phyloP scores from a whole-genome alignment of 228 moss, liverwort and hornwort species.

The Sphagnum fallax region DNA sequence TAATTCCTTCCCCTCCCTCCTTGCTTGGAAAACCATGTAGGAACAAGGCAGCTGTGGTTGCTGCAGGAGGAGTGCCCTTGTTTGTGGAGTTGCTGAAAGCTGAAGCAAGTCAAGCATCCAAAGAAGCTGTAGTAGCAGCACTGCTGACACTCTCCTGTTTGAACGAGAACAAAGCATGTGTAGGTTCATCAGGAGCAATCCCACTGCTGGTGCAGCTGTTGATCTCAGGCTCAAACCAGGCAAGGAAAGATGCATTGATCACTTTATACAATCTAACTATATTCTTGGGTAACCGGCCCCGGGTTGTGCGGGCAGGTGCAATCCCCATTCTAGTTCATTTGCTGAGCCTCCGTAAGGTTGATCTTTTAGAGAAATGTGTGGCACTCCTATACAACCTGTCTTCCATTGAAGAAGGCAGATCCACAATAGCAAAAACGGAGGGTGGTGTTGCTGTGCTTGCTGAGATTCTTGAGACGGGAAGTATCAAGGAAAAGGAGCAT shows the following conservation, averaged over 20 bases:
- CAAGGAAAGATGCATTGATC: slow-evolving; percentile 74
- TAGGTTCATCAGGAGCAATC: slow-evolving; percentile 77
- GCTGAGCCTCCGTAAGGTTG: slow-evolving; percentile 71
- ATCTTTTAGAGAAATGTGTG: slow-evolving; percentile 69
- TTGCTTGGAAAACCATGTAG: slow-evolving; percentile 8
- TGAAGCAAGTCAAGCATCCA: slow-evolving; percentile 56
- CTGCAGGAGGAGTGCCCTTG: slow-evolving; percentile 64
- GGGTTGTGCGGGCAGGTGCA: slow-evolving; percentile 77
- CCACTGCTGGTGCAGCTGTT: slow-evolving; percentile 79
- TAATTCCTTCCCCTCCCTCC: no score
- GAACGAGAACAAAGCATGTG: slow-evolving; percentile 76
- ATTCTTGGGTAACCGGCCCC: slow-evolving; percentile 63
- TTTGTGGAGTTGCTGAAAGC: slow-evolving; percentile 69
- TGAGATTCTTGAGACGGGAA: slow-evolving; percentile 72
- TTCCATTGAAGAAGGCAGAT: slow-evolving; percentile 74
- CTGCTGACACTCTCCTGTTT: slow-evolving; percentile 70
- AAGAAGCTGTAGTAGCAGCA: slow-evolving; percentile 83
- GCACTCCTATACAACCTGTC: slow-evolving; percentile 76
- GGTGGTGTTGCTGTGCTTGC: slow-evolving; percentile 75
- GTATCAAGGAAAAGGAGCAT: slow-evolving; percentile 71
- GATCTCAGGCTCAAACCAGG: slow-evolving; percentile 81
- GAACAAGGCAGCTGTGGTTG: slow-evolving; percentile 60
- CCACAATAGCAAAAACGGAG: slow-evolving; percentile 56
- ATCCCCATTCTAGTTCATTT: slow-evolving; percentile 72
- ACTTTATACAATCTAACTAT: slow-evolving; percentile 83